A percentile compares a stretch with the other conserved stretches of the same genome.
These are phyloP conservation scores for Pseudevernia furfuracea DNA, from an alignment of 495 filamentous ascomycete genomes.

Conservation along the genomic window DNA sequence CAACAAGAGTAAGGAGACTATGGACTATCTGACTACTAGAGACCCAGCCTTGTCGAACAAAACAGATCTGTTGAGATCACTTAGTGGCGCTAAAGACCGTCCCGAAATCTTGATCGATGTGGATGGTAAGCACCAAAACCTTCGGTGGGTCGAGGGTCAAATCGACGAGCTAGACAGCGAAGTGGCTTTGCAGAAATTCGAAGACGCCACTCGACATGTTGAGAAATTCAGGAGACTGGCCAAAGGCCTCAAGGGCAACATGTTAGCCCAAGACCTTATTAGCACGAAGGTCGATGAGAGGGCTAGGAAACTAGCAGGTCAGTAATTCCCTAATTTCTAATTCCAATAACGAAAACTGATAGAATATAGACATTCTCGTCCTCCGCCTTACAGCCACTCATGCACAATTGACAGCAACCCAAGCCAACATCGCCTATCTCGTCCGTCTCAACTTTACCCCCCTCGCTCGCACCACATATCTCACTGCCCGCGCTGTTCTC, in stretches of 20 bases:
- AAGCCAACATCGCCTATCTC: constrained; percentile 72
- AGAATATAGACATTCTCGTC: constrained; percentile 44
- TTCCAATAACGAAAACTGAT: constrained; percentile 5
- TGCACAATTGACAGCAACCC: constrained; percentile 62
- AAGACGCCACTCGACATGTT: constrained; percentile 69
- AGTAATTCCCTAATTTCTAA: neutral
- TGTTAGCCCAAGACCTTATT: constrained; percentile 80
- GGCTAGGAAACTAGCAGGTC: constrained; percentile 64
- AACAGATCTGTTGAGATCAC: constrained; percentile 57
- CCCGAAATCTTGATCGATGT: constrained; percentile 81
- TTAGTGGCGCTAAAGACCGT: constrained; percentile 53
- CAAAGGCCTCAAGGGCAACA: constrained; percentile 71
- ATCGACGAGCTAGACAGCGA: constrained; percentile 95
- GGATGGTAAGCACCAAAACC: constrained; percentile 89
- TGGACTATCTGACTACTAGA: constrained; percentile 70
- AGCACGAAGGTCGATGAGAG: constrained; percentile 81
- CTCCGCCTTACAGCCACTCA: constrained; percentile 66
- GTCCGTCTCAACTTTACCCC: constrained; percentile 82
- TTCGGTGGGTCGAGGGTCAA: constrained; percentile 90
- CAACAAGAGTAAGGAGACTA: constrained; percentile 67
- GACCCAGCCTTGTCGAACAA: constrained; percentile 66
- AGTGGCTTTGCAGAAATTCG: constrained; percentile 86
- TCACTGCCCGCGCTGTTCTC: constrained; percentile 65
- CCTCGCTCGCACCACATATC: constrained; percentile 76
- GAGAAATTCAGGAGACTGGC: constrained; percentile 76